These are phyloP conservation scores for Ceratocystis colombiana DNA, from an alignment of 2,329 filamentous ascomycete genomes.

Conservation along the genomic window DNA sequence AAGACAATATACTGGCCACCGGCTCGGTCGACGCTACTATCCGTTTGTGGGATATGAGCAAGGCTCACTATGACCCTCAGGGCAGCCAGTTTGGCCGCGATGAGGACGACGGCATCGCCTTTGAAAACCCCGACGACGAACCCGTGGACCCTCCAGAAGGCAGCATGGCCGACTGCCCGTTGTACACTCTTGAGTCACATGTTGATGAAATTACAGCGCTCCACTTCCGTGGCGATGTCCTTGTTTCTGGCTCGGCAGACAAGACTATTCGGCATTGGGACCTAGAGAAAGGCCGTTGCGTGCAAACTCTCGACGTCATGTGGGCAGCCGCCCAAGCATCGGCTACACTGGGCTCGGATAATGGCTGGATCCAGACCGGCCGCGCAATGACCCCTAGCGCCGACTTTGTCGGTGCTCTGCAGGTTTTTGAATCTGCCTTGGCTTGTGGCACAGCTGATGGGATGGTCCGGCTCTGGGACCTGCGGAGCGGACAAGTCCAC, in stretches of 20 bases:
- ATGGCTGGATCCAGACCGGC: constrained; percentile 62
- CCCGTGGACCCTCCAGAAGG: constrained; percentile 61
- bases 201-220: constrained; percentile 90
- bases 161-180: constrained; percentile 77
- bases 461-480: constrained; percentile 94
- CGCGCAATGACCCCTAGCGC: constrained; percentile 48
- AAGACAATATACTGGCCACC: constrained; percentile 90
- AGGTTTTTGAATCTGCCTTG: constrained; percentile 91
- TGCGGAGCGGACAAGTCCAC: constrained; percentile 93
- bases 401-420: constrained; percentile 87
- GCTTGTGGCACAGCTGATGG: constrained; percentile 95
- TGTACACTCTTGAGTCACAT: constrained; percentile 83
- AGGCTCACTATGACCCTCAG: constrained; percentile 69
- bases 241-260: constrained; percentile 92
- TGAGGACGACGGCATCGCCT: constrained; percentile 56
- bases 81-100: constrained; percentile 51
- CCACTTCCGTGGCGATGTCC: constrained; percentile 76
- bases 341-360: constrained; percentile 53
- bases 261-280: constrained; percentile 98
- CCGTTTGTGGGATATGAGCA: constrained; percentile 86
- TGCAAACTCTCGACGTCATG: constrained; percentile 93
- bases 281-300: constrained; percentile 88
- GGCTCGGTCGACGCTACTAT: constrained; percentile 93
- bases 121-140: constrained; percentile 59
- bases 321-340: constrained; percentile 93